Percentiles rank a stretch among this genome's conserved stretches.
phyloP scores from a whole-genome alignment of 2,329 filamentous ascomycete genomes.

The Whalleya microplaca region DNA sequence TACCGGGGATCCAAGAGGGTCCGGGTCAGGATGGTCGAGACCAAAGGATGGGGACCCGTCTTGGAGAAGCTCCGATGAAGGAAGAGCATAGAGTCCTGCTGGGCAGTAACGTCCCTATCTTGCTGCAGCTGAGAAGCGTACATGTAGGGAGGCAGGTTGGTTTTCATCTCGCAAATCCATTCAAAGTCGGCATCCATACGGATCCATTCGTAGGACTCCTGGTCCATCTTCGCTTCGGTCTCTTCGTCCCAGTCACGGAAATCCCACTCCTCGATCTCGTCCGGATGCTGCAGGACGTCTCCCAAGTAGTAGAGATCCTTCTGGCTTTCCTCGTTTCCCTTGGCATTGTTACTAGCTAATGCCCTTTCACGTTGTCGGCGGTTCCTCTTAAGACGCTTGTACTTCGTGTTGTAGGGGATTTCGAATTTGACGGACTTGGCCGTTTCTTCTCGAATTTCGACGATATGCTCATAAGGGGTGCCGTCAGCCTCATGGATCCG shows the following conservation, averaged over 20 bases:
- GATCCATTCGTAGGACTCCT: constrained; percentile 98
- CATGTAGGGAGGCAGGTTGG: constrained; percentile 92
- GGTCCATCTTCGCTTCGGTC: constrained; percentile 88
- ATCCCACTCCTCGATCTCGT: constrained; percentile 83
- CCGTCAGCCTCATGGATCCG: constrained; percentile 97
- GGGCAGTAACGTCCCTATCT: constrained; percentile 94
- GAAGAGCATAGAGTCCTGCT: constrained; percentile 76
- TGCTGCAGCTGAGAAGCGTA: constrained; percentile 96
- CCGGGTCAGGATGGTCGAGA: constrained; percentile 85
- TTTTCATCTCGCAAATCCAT: constrained; percentile 87
- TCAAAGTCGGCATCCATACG: constrained; percentile 97
- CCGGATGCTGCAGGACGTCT: constrained; percentile 81
- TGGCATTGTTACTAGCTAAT: constrained; percentile 44
- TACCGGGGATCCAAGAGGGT: constrained; percentile 92
- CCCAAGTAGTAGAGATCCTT: constrained; percentile 89
- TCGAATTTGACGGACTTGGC: constrained; percentile 80
- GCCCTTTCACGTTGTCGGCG: constrained; percentile 63
- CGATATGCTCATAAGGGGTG: constrained; percentile 96
- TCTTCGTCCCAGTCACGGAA: constrained; percentile 88
- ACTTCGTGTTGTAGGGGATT: constrained; percentile 98
- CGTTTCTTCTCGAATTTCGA: constrained; percentile 87
- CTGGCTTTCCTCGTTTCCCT: constrained; percentile 61
- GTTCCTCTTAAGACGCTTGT: constrained; percentile 93
- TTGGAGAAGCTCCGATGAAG: constrained; percentile 59
- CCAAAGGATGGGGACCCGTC: constrained; percentile 70